Base-by-base conservation (phyloP, 305 asterid genomes). In the Rubia tinctorum region DNA sequence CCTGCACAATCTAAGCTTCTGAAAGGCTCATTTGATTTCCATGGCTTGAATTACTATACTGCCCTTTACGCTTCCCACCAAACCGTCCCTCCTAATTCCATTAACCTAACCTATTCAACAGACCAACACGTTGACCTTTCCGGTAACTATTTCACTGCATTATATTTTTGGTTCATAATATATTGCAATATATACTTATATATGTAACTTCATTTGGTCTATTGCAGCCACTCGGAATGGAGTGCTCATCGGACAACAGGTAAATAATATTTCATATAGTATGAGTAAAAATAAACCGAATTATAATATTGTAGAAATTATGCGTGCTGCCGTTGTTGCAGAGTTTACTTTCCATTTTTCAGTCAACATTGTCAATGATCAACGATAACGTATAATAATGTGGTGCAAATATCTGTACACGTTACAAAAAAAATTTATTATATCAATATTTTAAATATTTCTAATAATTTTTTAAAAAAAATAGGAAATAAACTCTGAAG, bases 41-140 rank as follows among this genome's bases (percentile, higher is more conserved):
- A 53, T 55, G 77, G 77, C 9, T 66, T 74, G 11, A 74, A 74
- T 30, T 74, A 74, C 60, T 74, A 74, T 22, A 66, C 73, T 8
- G 77, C 77, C 13, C 11, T 37, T 1, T 74, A 74, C 68, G 73
- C 53, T 2, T 10, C 66, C 55, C 65, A 49, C 47, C 47, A 15
- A 1, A 64, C 23, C 8, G 40, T 51, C 14, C 68, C 43, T 73
- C 60, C 75, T 1, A 69, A 60, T 15, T 17, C 8, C 18, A 49
- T 45, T 23, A 65, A 73, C 17, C 23, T 66, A 1, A 73, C 71
- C 25, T 73, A 65, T 23, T 11, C 13, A 23, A 73, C 77, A 2
- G 77, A 73, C 51, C n/a, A 66, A 6, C 77, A 45, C n/a, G 72
- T 73, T 15, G 45, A n/a, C 27, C 71, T 65, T 20, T 17, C 58